Evolutionary conservation across 2,329 filamentous ascomycete genomes (phyloP), one percentile per base, ranked within the genome.

Genomic region (Salinomyces thailandicus): DNA sequence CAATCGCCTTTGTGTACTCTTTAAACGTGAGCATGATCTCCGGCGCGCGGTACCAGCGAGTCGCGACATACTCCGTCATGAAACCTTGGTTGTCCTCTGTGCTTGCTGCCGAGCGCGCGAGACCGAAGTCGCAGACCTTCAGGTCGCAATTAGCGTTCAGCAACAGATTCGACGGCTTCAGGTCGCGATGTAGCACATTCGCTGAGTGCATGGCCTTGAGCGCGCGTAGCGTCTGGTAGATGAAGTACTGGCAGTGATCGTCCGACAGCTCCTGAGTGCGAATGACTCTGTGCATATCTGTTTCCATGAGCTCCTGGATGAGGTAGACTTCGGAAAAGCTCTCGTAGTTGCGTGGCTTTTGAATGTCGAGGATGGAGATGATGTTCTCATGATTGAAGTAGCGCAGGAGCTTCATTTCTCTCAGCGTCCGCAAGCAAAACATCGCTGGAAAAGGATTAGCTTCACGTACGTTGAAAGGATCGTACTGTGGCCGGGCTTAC

Each of bases 331-430:
- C 91, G 39, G 87, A 87, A 64, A 98, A 98, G 35, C 78, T 81
- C 59, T 96, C 89, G 58, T 93, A 96, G 69, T 82, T 93, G 55
- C 89, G 77, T 28, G 91, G 91, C 69, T 95, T 94, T 67, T 98
- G 91, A 52, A 98, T 98, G 62, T 98, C 91, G 51, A 98, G 78
- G 53, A 98, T 98, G 35, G 87, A 96, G 60, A 98, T 98, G 68
- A 98, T 96, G 66, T 98, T 98, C 67, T 98, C 91, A 61, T 98
- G 91, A 68, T 96, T 98, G 72, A 98, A 98, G 67, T 98, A 96
- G 55, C 91, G 77, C 55, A 98, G 70, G 39, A 98, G 73, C 75
- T 98, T 98, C 91, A 98, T 98, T 68, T 98, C 91, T 63, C 91
- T 86, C 49, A 98, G 71, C 1, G 91, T 98, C 61, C 91, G 75